Base-by-base conservation (phyloP, 2,329 filamentous ascomycete species). In the Trichoderma sp. region DNA sequence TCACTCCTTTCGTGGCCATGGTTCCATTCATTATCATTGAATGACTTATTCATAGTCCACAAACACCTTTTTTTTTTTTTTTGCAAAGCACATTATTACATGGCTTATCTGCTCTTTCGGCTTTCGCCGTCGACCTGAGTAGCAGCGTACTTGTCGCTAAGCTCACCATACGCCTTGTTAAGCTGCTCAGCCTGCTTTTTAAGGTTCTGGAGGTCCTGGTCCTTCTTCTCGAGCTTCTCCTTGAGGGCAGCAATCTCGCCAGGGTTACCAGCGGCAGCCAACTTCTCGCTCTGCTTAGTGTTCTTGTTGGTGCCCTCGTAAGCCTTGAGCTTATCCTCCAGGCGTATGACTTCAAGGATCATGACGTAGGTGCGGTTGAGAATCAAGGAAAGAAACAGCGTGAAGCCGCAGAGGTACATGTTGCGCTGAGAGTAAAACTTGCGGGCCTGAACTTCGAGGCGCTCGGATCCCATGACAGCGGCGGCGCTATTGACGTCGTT, bases 381-480 rank as follows among this genome's bases (percentile, higher is more conserved):
- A 81, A 99, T 99, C 72, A 99, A 87, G 64, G 94, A 98, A 70
- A 99, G 90, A 89, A 99, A 98, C 71, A 99, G 90, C 5, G 95
- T 99, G 86, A 99, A 99, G 75, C 95, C 95, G 81, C 95, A 98
- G 70, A 99, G 93, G 84, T 99, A 99, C 95, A 99, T 99, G 89
- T 99, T 99, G 81, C 95, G 94, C 85, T 99, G 94, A 70, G 94
- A 97, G 87, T 99, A 99, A 86, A 99, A 99, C 84, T 99, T 99
- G 87, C 95, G 93, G 72, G 95, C 94, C 82, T 99, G 95, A 63
- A 98, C 94, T 83, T 99, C 95, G 87, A 97, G 93, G 72, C 95
- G 94, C 79, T 98, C 95, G 78, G 92, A 90, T 71, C 95, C 94
- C 75, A 97, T 89, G 69, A 94, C 89, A 61, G 89, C 87, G 77